These are phyloP conservation scores for Trichoderma citrinoviride DNA, from an alignment of 2,329 filamentous ascomycete genomes.

Conservation along the genomic window DNA sequence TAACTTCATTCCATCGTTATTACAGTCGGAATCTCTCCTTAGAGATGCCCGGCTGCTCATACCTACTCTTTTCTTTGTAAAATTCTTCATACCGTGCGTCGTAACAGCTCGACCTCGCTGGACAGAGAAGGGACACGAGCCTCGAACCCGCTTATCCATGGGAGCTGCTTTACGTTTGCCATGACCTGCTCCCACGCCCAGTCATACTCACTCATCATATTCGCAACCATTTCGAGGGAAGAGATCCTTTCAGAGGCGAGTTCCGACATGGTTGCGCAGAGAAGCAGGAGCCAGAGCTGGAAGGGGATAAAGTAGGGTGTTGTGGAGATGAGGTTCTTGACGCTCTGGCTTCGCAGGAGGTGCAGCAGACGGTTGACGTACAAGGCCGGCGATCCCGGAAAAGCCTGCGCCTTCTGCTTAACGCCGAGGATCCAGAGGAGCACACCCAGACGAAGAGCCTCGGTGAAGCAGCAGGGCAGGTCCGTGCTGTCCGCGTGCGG, in stretches of 20 bases:
- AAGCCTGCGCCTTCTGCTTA: constrained; percentile 10
- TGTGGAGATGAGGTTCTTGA: neutral
- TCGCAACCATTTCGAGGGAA: neutral
- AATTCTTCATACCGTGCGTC: neutral
- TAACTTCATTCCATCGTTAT: neutral
- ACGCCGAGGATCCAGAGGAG: constrained; percentile 10
- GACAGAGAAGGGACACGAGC: neutral
- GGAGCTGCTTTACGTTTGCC: neutral
- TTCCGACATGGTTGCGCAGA: constrained; percentile 5
- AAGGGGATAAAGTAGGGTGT: neutral
- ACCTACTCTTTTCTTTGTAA: neutral
- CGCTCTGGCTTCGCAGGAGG: neutral
- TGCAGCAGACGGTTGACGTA: constrained; percentile 1
- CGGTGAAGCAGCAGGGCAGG: neutral
- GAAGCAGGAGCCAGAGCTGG: constrained; percentile 6
- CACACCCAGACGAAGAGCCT: constrained; percentile 5
- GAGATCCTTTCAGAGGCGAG: neutral
- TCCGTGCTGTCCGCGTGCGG: neutral
- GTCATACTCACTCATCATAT: neutral
- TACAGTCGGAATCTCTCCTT: neutral
- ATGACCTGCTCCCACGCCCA: constrained; percentile 1
- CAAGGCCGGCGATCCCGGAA: neutral
- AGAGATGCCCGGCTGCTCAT: neutral
- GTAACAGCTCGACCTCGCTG: neutral
- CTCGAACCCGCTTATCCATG: constrained; percentile 8